These are phyloP conservation scores for Colletotrichum sp. DNA, from an alignment of 2,329 filamentous ascomycete species.

Conservation along the genomic window DNA sequence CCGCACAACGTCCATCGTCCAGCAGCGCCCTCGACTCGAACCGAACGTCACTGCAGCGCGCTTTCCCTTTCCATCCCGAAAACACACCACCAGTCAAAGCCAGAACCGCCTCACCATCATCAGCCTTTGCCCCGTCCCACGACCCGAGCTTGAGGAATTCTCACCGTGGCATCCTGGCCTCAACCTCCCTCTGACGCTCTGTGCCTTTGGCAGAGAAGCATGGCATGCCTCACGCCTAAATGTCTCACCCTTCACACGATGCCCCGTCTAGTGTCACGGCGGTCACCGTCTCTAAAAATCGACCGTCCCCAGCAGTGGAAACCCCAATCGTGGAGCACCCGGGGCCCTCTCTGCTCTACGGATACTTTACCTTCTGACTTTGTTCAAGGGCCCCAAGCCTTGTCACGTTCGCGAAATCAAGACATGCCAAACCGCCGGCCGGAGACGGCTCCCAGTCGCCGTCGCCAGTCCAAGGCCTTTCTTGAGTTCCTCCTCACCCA, in stretches of 20 bases:
- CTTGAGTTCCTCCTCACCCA: slow-evolving; percentile 5
- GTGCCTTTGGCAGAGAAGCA: background rate
- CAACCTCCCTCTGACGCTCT: background rate
- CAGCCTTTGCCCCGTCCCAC: background rate
- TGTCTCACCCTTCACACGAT: background rate
- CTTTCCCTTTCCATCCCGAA: slow-evolving; percentile 3
- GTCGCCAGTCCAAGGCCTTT: background rate
- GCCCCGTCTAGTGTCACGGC: background rate
- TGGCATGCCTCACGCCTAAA: background rate
- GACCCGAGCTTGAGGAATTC: background rate
- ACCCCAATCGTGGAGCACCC: background rate
- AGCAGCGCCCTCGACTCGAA: background rate
- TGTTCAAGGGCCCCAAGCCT: background rate
- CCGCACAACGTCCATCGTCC: background rate
- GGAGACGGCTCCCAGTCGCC: background rate
- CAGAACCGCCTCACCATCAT: background rate
- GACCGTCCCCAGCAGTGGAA: background rate
- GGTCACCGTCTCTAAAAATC: background rate
- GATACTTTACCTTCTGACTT: background rate
- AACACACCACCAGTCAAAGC: slow-evolving; percentile 3
- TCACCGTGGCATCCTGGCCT: background rate
- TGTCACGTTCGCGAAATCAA: slow-evolving; percentile 18
- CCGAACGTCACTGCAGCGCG: background rate
- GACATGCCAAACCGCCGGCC: slow-evolving; percentile 7
- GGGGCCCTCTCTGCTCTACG: background rate